Base-by-base conservation (phyloP, 2,329 filamentous ascomycete genomes). In the Acrodontium crateriforme region DNA sequence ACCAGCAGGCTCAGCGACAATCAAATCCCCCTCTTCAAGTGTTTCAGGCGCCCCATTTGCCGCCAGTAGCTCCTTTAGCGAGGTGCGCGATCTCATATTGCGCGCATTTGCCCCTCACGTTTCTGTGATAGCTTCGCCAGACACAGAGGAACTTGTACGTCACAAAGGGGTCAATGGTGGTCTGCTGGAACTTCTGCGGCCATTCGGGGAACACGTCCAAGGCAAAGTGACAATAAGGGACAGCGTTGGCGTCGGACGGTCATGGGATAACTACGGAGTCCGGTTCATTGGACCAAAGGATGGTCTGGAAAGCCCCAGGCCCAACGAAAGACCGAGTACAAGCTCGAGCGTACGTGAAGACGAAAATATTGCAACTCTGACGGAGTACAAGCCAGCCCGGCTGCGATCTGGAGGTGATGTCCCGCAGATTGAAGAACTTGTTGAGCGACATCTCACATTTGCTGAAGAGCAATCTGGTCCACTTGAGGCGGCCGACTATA, bases 181-280 rank as follows among this genome's bases (percentile, higher is more conserved):
- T 0, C 64, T 98, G 26, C 76, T 84, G 62, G 80, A 92, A 53
- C 60, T 98, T 14, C 59, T 98, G 31, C 67, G 87, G 27, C 87
- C 89, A 0, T 98, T 92, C 58, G 89, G 89, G 16, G 89, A 98
- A 56, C 71, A 67, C 10, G 69, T 95, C 1, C 71, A 78, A 27
- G 89, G 89, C 16, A 92, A 89, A 47, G 78, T 98, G 28, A 80
- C 80, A 3, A 77, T 95, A 30, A 67, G 89, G 44, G 89, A 98
- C 55, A 94, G 85, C 49, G 74, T 81, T 41, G 87, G 89, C 6
- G 71, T 77, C 23, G 85, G 83, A 49, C 74, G 74, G 47, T 70
- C 72, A 20, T 87, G 79, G 60, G 87, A 94, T 30, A 84, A 95
- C 52, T 98, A 84, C 54, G 78, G 82, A 1, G 69, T 98, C 32